Evolutionary conservation across 2,329 filamentous ascomycete genomes (phyloP).

Genomic region (Sarocladium strictum): DNA sequence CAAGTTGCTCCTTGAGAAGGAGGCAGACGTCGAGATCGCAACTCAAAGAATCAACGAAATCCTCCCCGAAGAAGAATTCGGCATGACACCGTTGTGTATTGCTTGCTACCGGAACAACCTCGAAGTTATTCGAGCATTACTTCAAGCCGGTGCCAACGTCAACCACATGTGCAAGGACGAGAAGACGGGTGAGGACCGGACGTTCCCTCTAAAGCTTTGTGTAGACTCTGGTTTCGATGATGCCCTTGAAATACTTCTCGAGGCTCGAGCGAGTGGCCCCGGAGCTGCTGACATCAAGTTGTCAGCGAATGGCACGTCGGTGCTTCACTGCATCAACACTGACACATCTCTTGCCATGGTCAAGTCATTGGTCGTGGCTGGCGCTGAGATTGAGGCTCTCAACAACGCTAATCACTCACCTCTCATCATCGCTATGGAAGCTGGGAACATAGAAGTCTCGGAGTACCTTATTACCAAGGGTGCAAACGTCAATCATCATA

Average conservation of each 20-base stretch:
- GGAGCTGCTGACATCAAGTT: background rate
- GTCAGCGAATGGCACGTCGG: background rate
- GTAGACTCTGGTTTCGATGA: background rate
- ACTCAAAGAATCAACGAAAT: background rate
- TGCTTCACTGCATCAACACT: background rate
- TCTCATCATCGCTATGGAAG: background rate
- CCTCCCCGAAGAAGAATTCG: background rate
- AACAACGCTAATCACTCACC: background rate
- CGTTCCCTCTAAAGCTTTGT: background rate
- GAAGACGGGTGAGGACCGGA: background rate
- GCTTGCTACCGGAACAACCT: background rate
- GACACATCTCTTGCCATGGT: background rate
- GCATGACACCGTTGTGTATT: slow-evolving; percentile 16
- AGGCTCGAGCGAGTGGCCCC: background rate
- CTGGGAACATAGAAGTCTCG: background rate
- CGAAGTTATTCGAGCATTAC: background rate
- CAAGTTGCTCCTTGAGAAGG: background rate
- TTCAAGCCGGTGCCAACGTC: slow-evolving; percentile 9
- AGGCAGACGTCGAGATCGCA: background rate
- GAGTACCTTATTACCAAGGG: background rate
- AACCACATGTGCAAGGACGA: slow-evolving; percentile 1
- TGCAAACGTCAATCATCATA: background rate
- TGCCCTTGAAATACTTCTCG: background rate
- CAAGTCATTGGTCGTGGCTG: background rate
- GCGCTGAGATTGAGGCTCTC: background rate